Evolutionary conservation across 495 filamentous ascomycete genomes (phyloP).

Genomic region (Podospora anserina): DNA sequence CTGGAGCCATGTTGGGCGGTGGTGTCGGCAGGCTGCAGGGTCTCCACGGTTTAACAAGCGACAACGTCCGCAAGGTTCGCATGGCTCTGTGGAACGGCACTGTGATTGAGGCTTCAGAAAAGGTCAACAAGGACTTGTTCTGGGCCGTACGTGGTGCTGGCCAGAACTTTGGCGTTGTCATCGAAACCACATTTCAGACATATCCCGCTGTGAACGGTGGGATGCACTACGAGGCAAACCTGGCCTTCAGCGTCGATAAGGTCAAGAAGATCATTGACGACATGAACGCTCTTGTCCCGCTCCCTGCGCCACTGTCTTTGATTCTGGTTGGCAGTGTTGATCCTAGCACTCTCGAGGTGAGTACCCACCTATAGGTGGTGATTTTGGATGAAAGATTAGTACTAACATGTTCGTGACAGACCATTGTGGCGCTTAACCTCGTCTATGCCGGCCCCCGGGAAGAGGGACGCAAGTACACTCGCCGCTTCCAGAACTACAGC

Average conservation of each 20-base stretch:
- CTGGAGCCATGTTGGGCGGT: slow-evolving; percentile 42
- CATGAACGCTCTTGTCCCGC: too few relatives aligned
- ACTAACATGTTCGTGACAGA: too few relatives aligned
- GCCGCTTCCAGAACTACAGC: too few relatives aligned
- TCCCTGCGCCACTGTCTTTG: too few relatives aligned
- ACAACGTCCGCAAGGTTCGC: slow-evolving; percentile 24
- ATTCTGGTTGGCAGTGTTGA: too few relatives aligned
- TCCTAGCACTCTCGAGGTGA: too few relatives aligned
- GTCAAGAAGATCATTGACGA: too few relatives aligned
- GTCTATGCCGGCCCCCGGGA: too few relatives aligned
- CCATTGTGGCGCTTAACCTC: too few relatives aligned
- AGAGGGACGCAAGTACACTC: too few relatives aligned
- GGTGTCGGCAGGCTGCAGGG: slow-evolving; percentile 38
- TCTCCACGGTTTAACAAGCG: slow-evolving; percentile 36
- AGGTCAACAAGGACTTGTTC: slow-evolving; percentile 42
- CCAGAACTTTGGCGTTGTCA: slow-evolving; percentile 47
- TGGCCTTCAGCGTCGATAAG: neutral
- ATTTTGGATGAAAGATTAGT: too few relatives aligned
- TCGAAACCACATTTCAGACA: slow-evolving; percentile 18
- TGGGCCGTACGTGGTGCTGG: slow-evolving; percentile 44
- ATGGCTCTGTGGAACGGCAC: slow-evolving; percentile 31
- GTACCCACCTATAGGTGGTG: too few relatives aligned
- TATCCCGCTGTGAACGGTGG: neutral
- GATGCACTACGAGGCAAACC: neutral
- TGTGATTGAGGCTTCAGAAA: slow-evolving; percentile 33